A percentile compares a stretch with the other conserved stretches of the same genome.
Conservation (phyloP, 805 yeast species). For the Teunomyces kruisii region DNA sequence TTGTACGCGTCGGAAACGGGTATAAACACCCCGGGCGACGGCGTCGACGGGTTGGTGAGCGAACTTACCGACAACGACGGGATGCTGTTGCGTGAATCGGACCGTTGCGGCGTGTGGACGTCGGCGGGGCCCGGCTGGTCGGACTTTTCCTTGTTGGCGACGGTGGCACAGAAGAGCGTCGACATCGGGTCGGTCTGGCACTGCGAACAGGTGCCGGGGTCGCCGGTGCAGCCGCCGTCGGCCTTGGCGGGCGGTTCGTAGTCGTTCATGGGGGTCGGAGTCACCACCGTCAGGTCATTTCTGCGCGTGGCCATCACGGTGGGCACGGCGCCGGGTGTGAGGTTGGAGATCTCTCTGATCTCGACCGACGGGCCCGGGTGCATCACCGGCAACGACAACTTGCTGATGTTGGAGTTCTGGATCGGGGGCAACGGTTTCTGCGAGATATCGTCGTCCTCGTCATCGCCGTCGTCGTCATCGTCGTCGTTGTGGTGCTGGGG, state of each 20-base stretch:
- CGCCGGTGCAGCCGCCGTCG: slow-evolving; percentile 66
- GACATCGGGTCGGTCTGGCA: slow-evolving; percentile 88
- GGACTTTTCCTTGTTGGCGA: slow-evolving; percentile 54
- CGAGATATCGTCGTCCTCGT: slow-evolving; percentile 13
- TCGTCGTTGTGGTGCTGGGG: slow-evolving; percentile 8
- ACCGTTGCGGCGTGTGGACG: not conserved
- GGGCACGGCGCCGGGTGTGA: slow-evolving; percentile 39
- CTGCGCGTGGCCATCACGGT: slow-evolving; percentile 25
- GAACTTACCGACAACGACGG: slow-evolving; percentile 16
- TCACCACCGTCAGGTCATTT: slow-evolving; percentile 1
- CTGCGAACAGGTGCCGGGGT: slow-evolving; percentile 83
- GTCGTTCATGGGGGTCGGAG: slow-evolving; percentile 1
- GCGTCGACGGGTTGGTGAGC: slow-evolving; percentile 13
- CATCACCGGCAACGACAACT: slow-evolving; percentile 51
- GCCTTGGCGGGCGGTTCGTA: slow-evolving; percentile 11
- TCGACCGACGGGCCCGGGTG: slow-evolving; percentile 66
- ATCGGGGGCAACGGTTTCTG: slow-evolving; percentile 43
- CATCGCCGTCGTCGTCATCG: slow-evolving; percentile 15
- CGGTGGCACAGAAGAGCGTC: slow-evolving; percentile 82
- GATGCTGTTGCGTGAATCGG: slow-evolving; percentile 12
- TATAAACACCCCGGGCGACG: slow-evolving; percentile 53
- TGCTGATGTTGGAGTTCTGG: slow-evolving; percentile 26
- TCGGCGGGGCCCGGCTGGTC: slow-evolving; percentile 6
- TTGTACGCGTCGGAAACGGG: slow-evolving; percentile 91
- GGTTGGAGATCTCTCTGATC: slow-evolving; percentile 43